A percentile compares a stretch with the other conserved stretches of the same genome.
These are phyloP conservation scores for Microascus cirrosus DNA, from an alignment of 2,329 filamentous ascomycete genomes.

Conservation along the genomic window DNA sequence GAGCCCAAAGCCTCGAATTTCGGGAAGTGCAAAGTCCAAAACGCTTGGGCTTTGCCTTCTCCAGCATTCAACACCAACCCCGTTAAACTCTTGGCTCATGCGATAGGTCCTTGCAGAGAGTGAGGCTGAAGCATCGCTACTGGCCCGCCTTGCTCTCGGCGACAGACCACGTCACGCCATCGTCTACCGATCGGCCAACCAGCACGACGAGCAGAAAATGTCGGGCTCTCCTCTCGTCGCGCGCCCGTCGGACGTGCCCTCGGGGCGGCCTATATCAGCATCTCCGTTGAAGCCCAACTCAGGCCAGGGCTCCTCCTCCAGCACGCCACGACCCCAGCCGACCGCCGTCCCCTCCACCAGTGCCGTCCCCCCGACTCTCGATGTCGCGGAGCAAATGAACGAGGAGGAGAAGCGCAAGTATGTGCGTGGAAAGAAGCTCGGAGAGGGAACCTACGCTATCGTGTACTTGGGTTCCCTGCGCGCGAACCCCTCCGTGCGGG, in stretches of 20 bases:
- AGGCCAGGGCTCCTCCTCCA: slow-evolving; percentile 16
- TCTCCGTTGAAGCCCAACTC: slow-evolving; percentile 15
- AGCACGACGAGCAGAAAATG: slow-evolving; percentile 13
- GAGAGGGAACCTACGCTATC: slow-evolving; percentile 93
- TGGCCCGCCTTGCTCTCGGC: background rate
- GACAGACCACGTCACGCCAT: background rate
- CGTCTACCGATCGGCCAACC: background rate
- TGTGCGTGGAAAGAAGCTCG: slow-evolving; percentile 83
- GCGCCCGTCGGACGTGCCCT: slow-evolving; percentile 11
- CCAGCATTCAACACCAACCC: too few relatives aligned
- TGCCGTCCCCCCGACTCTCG: slow-evolving; percentile 29
- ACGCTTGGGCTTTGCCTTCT: background rate
- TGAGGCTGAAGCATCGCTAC: too few relatives aligned
- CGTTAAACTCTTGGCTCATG: too few relatives aligned
- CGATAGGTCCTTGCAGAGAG: too few relatives aligned
- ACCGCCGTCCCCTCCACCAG: slow-evolving; percentile 11
- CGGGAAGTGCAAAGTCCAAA: background rate
- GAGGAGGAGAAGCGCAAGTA: slow-evolving; percentile 79
- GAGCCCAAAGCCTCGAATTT: background rate
- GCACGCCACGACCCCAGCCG: slow-evolving; percentile 15
- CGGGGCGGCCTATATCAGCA: slow-evolving; percentile 3
- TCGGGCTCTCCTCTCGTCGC: slow-evolving; percentile 25
- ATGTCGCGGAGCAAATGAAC: slow-evolving; percentile 71
- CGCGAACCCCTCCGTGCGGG: slow-evolving; percentile 57
- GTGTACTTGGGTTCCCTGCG: slow-evolving; percentile 83